These are phyloP conservation scores for Pseudocercospora musae DNA, from an alignment of 2,329 filamentous ascomycete genomes.

Conservation along the genomic window DNA sequence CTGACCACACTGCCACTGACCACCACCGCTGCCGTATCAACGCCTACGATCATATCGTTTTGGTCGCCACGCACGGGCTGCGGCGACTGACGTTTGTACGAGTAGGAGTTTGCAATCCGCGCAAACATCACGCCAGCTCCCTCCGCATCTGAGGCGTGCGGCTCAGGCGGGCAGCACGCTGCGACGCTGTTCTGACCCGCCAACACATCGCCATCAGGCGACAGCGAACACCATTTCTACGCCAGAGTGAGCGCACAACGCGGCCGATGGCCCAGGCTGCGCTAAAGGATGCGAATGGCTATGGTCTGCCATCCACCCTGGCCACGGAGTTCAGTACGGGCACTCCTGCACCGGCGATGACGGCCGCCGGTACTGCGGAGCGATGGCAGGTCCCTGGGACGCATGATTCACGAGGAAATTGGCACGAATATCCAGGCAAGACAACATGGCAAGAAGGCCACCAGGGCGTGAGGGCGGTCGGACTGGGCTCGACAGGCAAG, in stretches of 20 bases:
- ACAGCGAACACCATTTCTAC: slow-evolving; percentile 7
- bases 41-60: neutral
- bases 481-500: slow-evolving; percentile 49
- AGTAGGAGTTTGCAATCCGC: neutral
- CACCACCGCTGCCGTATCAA: neutral
- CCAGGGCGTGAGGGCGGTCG: slow-evolving; percentile 10
- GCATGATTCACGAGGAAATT: neutral
- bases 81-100: neutral
- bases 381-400: slow-evolving; percentile 5
- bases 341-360: neutral
- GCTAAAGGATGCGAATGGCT: slow-evolving; percentile 19
- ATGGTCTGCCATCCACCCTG: slow-evolving; percentile 12
- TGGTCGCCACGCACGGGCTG: neutral
- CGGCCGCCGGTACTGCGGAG: neutral
- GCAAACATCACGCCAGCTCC: neutral
- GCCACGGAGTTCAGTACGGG: slow-evolving; percentile 4
- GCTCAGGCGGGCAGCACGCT: neutral
- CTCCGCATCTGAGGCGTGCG: neutral
- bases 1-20: neutral
- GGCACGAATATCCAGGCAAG: neutral
- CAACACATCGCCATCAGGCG: slow-evolving; percentile 19
- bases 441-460: slow-evolving; percentile 9
- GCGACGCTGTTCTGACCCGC: neutral
- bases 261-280: slow-evolving; percentile 28
- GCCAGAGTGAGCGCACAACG: slow-evolving; percentile 10